Conservation (phyloP, 805 yeast genomes). For the Wickerhamiella australiensis region DNA sequence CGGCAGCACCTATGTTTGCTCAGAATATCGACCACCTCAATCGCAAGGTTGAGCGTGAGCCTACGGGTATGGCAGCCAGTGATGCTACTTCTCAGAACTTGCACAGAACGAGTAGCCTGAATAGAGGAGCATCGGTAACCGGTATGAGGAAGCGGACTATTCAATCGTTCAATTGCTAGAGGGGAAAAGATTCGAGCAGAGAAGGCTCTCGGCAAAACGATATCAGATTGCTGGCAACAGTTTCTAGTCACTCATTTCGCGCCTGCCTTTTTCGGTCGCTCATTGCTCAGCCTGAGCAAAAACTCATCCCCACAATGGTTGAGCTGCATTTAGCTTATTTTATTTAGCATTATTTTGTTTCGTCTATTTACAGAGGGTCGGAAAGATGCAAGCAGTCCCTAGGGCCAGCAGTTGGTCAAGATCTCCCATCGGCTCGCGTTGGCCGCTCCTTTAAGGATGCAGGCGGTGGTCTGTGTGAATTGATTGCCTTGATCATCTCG, state of each 20-base stretch:
- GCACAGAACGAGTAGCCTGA: neutral
- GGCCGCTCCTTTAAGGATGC: neutral
- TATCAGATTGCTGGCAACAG: too few relatives aligned
- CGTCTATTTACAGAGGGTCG: neutral
- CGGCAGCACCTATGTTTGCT: conserved; percentile 26
- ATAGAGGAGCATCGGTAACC: neutral
- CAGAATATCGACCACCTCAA: conserved; percentile 1
- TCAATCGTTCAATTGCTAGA: neutral
- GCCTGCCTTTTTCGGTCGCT: neutral
- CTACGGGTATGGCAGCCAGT: neutral
- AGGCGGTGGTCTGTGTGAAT: conserved; percentile 17
- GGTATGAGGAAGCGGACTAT: conserved; percentile 1
- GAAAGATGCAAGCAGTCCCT: too few relatives aligned
- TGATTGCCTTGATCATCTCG: conserved; percentile 56
- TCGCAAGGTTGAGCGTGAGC: conserved; percentile 2
- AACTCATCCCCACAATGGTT: too few relatives aligned
- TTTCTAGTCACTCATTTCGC: too few relatives aligned
- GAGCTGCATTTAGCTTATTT: neutral
- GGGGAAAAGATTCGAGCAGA: too few relatives aligned
- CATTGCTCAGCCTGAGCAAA: too few relatives aligned
- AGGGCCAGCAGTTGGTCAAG: too few relatives aligned
- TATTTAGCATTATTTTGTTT: neutral
- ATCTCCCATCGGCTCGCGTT: neutral
- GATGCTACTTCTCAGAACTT: neutral
- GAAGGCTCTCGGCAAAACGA: too few relatives aligned